These are phyloP conservation scores for Ceratobasidium sp. DNA, from an alignment of 1,284 basidiomycete genomes.

Conservation along the genomic window DNA sequence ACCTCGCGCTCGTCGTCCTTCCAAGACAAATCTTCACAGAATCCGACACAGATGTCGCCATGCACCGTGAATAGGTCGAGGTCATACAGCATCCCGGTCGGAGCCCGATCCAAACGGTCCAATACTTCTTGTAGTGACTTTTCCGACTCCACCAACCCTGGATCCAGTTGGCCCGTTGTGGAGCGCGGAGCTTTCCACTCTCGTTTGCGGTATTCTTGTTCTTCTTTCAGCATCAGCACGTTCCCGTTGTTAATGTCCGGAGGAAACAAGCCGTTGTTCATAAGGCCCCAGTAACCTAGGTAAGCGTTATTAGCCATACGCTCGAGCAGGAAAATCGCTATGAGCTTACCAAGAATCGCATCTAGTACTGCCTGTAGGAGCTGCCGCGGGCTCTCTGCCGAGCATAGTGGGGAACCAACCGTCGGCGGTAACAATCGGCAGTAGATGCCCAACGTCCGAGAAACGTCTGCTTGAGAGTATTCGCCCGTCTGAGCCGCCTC, in stretches of 20 bases:
- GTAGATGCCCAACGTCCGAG: neutral
- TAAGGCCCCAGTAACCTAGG: constrained; percentile 4
- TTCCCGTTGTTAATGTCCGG: constrained; percentile 24
- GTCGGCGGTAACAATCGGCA: too few species aligned
- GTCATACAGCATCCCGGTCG: constrained; percentile 4
- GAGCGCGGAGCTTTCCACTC: neutral
- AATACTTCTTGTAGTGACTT: neutral
- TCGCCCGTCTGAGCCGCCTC: neutral
- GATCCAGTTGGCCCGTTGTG: too few species aligned
- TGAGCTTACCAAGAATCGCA: too few species aligned
- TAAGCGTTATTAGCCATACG: too few species aligned
- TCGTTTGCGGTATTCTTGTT: neutral
- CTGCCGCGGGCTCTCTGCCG: neutral
- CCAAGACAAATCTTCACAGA: neutral
- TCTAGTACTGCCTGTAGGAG: neutral
- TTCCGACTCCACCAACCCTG: constrained; percentile 8
- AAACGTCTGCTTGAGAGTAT: neutral
- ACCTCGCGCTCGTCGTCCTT: neutral
- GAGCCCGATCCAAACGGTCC: neutral
- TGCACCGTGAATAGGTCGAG: constrained; percentile 10
- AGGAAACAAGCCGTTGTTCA: constrained; percentile 9
- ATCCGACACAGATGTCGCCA: neutral
- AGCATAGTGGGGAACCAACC: constrained; percentile 1
- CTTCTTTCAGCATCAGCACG: constrained; percentile 1
- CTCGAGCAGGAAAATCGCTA: too few species aligned